Conservation (phyloP, 352 stramenopile species). For the Peronosclerospora sorghi region DNA sequence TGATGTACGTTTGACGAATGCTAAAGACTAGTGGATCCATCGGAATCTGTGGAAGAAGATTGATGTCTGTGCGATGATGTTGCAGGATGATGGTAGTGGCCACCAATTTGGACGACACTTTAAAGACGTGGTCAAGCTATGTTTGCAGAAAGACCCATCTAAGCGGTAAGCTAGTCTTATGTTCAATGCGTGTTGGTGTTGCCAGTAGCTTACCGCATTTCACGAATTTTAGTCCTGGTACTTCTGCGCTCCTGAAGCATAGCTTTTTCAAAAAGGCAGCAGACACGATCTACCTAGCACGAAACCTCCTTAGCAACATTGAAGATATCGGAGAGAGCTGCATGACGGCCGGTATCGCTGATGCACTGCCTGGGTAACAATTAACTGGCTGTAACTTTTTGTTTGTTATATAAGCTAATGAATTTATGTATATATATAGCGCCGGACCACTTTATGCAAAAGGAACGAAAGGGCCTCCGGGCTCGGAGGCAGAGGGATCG, state of each 20-base stretch:
- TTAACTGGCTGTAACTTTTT: neutral
- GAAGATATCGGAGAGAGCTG: slow-evolving; percentile 85
- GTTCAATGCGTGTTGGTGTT: neutral
- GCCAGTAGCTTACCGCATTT: slow-evolving; percentile 1
- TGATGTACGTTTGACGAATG: slow-evolving; percentile 40
- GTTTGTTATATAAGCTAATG: neutral
- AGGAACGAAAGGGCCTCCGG: slow-evolving; percentile 57
- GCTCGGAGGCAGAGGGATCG: slow-evolving; percentile 44
- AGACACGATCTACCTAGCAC: slow-evolving; percentile 51
- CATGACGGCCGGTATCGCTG: slow-evolving; percentile 73
- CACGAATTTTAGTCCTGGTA: slow-evolving; percentile 46
- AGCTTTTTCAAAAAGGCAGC: slow-evolving; percentile 86
- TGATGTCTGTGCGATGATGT: neutral
- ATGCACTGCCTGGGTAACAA: slow-evolving; percentile 67
- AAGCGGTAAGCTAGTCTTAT: slow-evolving; percentile 43
- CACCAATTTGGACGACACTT: slow-evolving; percentile 81
- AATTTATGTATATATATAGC: slow-evolving; percentile 16
- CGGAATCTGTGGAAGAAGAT: neutral
- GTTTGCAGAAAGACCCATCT: slow-evolving; percentile 78
- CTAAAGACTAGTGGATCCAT: neutral
- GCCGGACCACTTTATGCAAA: slow-evolving; percentile 77
- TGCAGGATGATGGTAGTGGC: slow-evolving; percentile 68
- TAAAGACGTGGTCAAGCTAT: slow-evolving; percentile 85
- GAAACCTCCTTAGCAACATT: slow-evolving; percentile 58
- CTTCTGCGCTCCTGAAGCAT: slow-evolving; percentile 76